Base-by-base conservation (phyloP, 108 stramenopile species). In the Asterionellopsis glacialis region DNA sequence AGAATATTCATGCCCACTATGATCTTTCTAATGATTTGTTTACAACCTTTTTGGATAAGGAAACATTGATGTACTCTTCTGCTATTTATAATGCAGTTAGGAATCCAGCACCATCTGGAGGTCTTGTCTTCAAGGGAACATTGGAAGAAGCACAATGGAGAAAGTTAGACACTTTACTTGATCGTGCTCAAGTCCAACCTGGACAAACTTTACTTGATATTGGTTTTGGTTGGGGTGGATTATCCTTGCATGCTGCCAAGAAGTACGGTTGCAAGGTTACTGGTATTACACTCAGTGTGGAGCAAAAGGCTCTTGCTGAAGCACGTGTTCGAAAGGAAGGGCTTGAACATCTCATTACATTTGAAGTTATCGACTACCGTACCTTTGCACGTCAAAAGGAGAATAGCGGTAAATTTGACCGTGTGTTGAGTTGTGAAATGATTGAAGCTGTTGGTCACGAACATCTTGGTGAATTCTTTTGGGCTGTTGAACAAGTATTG, bases 371-470 rank as follows among this genome's bases (percentile, higher is more conserved):
- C 24, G 97, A 98, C 79, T 97, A 97, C 68, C 84, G 96, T 1
- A 82, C 80, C 13, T 88, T 94, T 69, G 84, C 87, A 19, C 63
- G 82, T 26, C 51, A 75, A 12, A 53, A 48, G 53, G 86, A 77
- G 19, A 91, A 85, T 45, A 65, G 52, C 39, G 86, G 86, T 18
- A 80, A 68, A 19, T 97, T 96, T 61, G 97, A 97, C 76, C 85
- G 96, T 44, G 90, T 97, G 45, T 67, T 98, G 3, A 88, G 88
- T 49, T 95, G 94, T 64, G 98, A 98, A 65, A 98, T 98, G 96
- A 95, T 98, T 63, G 98, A 98, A 58, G 98, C 96, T 24, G 98
- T 98, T 9, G 98, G 98, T 19, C 95, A 96, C 69, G 90, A 93
- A 12, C 89, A 95, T 56, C 79, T 88, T 14, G 73, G 67, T n/a